Evolutionary conservation across 345 rosid genomes (phyloP).

Genomic region (Eucalyptus cloeziana): DNA sequence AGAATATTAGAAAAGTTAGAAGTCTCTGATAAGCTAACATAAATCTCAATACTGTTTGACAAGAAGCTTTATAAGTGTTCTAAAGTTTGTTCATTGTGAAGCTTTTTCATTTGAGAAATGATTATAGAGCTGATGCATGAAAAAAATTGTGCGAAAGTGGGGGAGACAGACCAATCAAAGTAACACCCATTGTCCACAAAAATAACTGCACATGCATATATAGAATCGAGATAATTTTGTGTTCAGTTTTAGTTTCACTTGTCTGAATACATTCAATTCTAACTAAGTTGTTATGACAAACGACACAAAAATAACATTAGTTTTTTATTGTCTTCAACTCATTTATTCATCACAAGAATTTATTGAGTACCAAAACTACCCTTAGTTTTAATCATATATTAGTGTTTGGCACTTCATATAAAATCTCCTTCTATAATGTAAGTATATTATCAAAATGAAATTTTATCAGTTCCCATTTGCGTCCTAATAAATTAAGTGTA

Average conservation of each 20-base stretch:
- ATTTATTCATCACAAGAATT: not conserved
- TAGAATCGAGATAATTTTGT: not conserved
- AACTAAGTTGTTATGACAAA: not conserved
- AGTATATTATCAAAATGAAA: not conserved
- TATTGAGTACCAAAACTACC: not conserved
- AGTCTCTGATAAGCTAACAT: not conserved
- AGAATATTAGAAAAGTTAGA: not conserved
- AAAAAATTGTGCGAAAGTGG: not conserved
- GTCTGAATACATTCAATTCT: not conserved
- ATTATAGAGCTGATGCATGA: not conserved
- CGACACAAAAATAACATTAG: not conserved
- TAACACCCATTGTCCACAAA: not conserved
- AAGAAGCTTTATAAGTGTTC: not conserved
- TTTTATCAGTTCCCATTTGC: not conserved
- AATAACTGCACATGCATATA: not conserved
- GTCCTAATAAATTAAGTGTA: not conserved
- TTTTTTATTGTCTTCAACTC: not conserved
- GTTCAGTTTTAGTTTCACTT: not conserved
- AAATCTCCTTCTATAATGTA: not conserved
- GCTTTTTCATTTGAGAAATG: not conserved
- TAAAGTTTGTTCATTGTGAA: not conserved
- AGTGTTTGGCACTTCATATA: not conserved
- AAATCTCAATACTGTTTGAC: not conserved
- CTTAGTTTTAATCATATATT: not conserved
- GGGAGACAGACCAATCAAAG: not conserved